These are phyloP conservation scores for Beauveria sp. DNA, from an alignment of 2,329 filamentous ascomycete species.

Conservation along the genomic window DNA sequence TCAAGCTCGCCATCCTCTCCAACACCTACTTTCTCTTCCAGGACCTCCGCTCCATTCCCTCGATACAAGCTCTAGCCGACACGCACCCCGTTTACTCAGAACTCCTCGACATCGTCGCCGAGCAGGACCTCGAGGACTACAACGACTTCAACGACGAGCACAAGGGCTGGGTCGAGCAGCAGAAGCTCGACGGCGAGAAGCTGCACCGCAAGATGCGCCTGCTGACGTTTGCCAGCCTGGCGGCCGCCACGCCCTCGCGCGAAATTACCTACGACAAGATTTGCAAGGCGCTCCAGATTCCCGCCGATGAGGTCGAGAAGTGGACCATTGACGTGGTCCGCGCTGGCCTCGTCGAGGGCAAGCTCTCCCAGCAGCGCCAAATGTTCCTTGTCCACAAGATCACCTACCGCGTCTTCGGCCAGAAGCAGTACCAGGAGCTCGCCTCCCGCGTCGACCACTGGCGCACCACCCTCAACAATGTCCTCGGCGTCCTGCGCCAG, in stretches of 20 bases:
- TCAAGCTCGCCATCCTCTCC: slow-evolving; percentile 46
- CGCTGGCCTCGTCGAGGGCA: slow-evolving; percentile 89
- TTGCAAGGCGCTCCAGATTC: slow-evolving; percentile 75
- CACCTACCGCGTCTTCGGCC: slow-evolving; percentile 92
- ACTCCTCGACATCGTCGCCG: slow-evolving; percentile 89
- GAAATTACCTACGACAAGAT: slow-evolving; percentile 86
- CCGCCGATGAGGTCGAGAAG: slow-evolving; percentile 80
- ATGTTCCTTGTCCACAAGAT: slow-evolving; percentile 94
- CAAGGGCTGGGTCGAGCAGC: slow-evolving; percentile 72
- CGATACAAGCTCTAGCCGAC: slow-evolving; percentile 78
- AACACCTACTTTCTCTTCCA: slow-evolving; percentile 61
- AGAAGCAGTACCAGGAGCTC: slow-evolving; percentile 97
- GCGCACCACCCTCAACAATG: slow-evolving; percentile 71
- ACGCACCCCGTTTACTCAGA: slow-evolving; percentile 81
- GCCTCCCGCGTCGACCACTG: slow-evolving; percentile 85
- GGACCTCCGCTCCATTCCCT: slow-evolving; percentile 73
- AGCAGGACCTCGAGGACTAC: slow-evolving; percentile 91
- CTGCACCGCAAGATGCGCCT: slow-evolving; percentile 95
- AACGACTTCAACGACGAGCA: slow-evolving; percentile 93
- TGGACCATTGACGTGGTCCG: slow-evolving; percentile 99
- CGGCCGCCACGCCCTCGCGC: slow-evolving; percentile 73
- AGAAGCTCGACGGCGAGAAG: slow-evolving; percentile 62
- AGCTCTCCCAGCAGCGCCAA: slow-evolving; percentile 85
- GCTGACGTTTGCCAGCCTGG: slow-evolving; percentile 83
- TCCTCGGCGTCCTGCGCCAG: slow-evolving; percentile 68